Conservation (phyloP, 352 stramenopile genomes). For the Phytophthora pisi region DNA sequence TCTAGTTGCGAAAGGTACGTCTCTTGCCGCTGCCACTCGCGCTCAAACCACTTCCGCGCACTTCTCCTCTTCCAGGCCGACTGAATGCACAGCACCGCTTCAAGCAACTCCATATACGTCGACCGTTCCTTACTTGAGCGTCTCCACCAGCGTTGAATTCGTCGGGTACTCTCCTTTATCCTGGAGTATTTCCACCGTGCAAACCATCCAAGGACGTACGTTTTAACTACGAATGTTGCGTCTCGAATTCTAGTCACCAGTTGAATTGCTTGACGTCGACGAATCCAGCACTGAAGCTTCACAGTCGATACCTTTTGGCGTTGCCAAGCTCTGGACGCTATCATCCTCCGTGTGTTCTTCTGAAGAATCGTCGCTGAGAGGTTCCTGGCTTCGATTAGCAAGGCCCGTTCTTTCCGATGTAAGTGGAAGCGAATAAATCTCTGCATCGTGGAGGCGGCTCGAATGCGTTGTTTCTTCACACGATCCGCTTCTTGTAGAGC, state of each 20-base stretch:
- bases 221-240: conserved; percentile 18
- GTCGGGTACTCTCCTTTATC: conserved; percentile 1
- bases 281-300: conserved; percentile 51
- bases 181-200: conserved; percentile 24
- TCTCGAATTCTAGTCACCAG: conserved; percentile 10
- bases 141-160: conserved; percentile 64
- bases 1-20: conserved; percentile 36
- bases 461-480: not conserved
- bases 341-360: conserved; percentile 47
- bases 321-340: conserved; percentile 13
- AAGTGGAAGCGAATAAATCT: conserved; percentile 47
- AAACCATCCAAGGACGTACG: conserved; percentile 29
- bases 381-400: conserved; percentile 39
- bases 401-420: conserved; percentile 37
- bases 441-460: conserved; percentile 41
- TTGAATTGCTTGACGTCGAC: conserved; percentile 23
- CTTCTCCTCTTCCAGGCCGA: conserved; percentile 41
- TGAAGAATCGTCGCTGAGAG: conserved; percentile 59
- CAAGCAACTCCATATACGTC: conserved; percentile 29
- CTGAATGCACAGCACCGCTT: conserved; percentile 58
- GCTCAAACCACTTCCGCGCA: conserved; percentile 21
- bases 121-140: conserved; percentile 18
- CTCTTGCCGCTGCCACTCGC: conserved; percentile 24
- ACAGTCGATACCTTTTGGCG: conserved; percentile 18
- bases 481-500: conserved; percentile 25